These are phyloP conservation scores for Naematelia aurantialba DNA, from an alignment of 768 basidiomycete species.

Conservation along the genomic window DNA sequence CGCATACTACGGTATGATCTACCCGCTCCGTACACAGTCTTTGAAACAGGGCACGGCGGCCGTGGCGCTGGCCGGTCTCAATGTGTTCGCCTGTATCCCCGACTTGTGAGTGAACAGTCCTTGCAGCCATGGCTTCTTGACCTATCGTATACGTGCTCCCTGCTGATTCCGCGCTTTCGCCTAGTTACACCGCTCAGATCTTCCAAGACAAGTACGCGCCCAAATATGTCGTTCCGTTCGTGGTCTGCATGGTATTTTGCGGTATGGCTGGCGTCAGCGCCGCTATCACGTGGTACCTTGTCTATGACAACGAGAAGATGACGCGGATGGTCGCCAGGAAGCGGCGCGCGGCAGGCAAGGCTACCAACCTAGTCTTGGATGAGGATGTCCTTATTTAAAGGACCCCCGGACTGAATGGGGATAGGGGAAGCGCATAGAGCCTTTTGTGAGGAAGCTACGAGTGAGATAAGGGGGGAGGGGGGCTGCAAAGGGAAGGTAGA, in stretches of 20 bases:
- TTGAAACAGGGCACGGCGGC: too few relatives aligned
- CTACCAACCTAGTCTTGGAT: neutral
- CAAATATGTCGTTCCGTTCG: constrained; percentile 19
- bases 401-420: too few relatives aligned
- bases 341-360: neutral
- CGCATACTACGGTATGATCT: too few relatives aligned
- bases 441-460: too few relatives aligned
- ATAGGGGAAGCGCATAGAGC: too few relatives aligned
- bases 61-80: neutral
- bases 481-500: too few relatives aligned
- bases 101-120: neutral
- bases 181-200: constrained; percentile 8
- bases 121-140: too few relatives aligned
- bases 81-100: neutral
- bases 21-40: too few relatives aligned
- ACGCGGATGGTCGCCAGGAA: neutral
- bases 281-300: neutral
- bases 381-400: neutral
- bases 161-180: too few relatives aligned
- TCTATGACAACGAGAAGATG: neutral
- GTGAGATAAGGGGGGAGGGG: too few relatives aligned
- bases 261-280: neutral
- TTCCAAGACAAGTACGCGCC: neutral
- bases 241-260: constrained; percentile 13
- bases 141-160: too few relatives aligned